Conservation (phyloP, 2,329 filamentous ascomycete species). For the Phyllosticta capitalensis region DNA sequence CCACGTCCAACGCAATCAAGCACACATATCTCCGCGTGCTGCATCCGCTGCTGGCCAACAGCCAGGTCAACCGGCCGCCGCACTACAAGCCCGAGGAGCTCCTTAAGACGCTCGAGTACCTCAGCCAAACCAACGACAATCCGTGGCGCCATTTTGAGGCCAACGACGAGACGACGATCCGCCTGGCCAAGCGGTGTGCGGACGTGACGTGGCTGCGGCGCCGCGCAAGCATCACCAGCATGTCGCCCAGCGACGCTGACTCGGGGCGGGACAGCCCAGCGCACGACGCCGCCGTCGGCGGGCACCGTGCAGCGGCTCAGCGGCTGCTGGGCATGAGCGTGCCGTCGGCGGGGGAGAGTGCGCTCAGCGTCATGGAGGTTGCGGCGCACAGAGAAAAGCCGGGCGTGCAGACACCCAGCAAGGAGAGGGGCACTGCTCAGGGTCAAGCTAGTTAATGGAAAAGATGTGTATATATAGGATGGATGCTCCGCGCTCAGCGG, state of each 20-base stretch:
- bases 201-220: constrained; percentile 58
- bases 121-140: constrained; percentile 49
- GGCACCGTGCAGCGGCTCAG: constrained; percentile 29
- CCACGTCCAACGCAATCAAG: constrained; percentile 47
- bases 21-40: constrained; percentile 94
- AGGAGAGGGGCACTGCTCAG: not conserved
- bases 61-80: constrained; percentile 74
- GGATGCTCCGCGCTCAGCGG: too few species aligned
- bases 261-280: constrained; percentile 11
- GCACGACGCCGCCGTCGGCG: constrained; percentile 15
- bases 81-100: constrained; percentile 91
- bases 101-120: constrained; percentile 60
- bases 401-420: constrained; percentile 32
- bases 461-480: not conserved
- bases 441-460: too few species aligned
- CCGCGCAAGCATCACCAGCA: not conserved
- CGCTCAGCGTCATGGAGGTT: constrained; percentile 30
- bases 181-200: constrained; percentile 65
- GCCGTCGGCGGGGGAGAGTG: constrained; percentile 25
- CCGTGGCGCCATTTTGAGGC: constrained; percentile 58
- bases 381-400: constrained; percentile 31
- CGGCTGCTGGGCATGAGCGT: constrained; percentile 31
- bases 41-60: constrained; percentile 82
- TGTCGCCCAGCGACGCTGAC: not conserved
- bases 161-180: constrained; percentile 68